Conservation (phyloP, 2,329 filamentous ascomycete species). For the Aspergillus sp. region DNA sequence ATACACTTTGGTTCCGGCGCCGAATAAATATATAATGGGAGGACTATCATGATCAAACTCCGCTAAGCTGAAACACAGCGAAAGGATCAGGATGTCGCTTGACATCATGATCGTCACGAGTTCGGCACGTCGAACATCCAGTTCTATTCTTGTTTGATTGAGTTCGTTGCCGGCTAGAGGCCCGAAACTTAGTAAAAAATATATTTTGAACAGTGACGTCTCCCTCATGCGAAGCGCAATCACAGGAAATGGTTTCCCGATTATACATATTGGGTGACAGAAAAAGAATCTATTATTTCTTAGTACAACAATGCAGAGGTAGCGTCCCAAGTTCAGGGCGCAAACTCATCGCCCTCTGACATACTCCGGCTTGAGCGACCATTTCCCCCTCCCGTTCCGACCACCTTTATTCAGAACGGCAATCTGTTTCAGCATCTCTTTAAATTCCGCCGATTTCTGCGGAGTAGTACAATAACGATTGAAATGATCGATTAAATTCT, state of each 20-base stretch:
- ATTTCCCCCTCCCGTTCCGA: slow-evolving; percentile 51
- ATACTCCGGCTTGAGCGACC: slow-evolving; percentile 62
- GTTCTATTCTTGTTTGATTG: not conserved
- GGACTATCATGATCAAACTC: not conserved
- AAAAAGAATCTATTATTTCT: no score
- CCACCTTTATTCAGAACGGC: slow-evolving; percentile 65
- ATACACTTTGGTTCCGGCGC: not conserved
- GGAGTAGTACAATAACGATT: slow-evolving; percentile 72
- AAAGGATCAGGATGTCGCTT: not conserved
- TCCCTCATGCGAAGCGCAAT: not conserved
- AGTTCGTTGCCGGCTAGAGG: no score
- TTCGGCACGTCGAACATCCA: not conserved
- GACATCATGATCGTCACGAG: slow-evolving; percentile 16
- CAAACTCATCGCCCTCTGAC: slow-evolving; percentile 17
- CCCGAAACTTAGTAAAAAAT: no score
- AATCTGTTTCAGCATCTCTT: slow-evolving; percentile 73
- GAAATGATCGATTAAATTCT: slow-evolving; percentile 88
- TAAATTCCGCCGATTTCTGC: slow-evolving; percentile 75
- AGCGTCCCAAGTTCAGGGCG: not conserved
- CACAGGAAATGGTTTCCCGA: not conserved
- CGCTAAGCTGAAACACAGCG: not conserved
- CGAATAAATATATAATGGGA: not conserved
- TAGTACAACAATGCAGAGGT: not conserved
- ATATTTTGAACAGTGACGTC: not conserved
- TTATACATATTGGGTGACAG: no score